Evolutionary conservation across 2,329 filamentous ascomycete species (phyloP).

Genomic region (Pestalotiopsis sp.): DNA sequence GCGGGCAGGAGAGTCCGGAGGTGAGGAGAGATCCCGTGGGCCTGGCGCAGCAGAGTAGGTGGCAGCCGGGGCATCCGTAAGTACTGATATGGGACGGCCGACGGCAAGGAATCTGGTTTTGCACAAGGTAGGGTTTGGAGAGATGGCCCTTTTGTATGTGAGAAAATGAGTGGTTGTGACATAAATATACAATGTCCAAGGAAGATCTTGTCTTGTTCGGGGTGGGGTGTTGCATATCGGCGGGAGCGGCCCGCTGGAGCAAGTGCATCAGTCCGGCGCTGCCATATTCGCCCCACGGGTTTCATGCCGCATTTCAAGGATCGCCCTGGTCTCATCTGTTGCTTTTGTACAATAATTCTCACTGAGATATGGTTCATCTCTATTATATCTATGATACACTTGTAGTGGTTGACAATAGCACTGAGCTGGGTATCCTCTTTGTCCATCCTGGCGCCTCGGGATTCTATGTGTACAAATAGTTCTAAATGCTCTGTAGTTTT

Average conservation of each 20-base stretch:
- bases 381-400: background rate
- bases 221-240: background rate
- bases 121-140: background rate
- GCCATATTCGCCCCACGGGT: background rate
- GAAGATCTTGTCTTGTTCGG: background rate
- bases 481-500: conserved; percentile 11
- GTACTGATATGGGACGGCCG: background rate
- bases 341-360: background rate
- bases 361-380: background rate
- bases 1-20: conserved; percentile 64
- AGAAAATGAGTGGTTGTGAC: background rate
- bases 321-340: no score
- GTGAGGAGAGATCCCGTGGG: conserved; percentile 55
- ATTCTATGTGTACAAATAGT: background rate
- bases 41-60: conserved; percentile 59
- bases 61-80: conserved; percentile 63
- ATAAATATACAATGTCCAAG: background rate
- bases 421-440: conserved; percentile 18
- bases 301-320: no score
- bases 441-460: background rate
- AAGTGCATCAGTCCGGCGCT: background rate
- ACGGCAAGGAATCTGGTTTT: background rate
- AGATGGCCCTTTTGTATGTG: background rate
- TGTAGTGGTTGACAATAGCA: background rate
- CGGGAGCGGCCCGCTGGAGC: background rate